Evolutionary conservation across 2,329 filamentous ascomycete species (phyloP).

Genomic region (Raffaelea albimanens): DNA sequence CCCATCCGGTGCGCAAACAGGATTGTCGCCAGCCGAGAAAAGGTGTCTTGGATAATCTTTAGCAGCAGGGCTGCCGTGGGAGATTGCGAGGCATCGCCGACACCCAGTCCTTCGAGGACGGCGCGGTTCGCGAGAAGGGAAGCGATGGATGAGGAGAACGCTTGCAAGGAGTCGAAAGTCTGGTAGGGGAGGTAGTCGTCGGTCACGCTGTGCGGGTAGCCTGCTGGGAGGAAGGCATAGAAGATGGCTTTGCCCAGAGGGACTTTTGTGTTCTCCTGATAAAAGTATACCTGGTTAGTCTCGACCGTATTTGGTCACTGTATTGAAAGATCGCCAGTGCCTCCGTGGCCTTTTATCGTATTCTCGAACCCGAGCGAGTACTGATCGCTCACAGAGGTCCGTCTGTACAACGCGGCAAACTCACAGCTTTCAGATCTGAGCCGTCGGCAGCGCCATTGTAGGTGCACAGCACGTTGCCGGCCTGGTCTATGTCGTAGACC

Average conservation of each 20-base stretch:
- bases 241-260: conserved; percentile 33
- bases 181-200: conserved; percentile 72
- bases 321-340: too few species aligned
- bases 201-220: conserved; percentile 82
- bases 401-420: too few species aligned
- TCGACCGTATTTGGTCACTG: too few species aligned
- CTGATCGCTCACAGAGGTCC: too few species aligned
- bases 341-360: too few species aligned
- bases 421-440: conserved; percentile 16
- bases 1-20: conserved; percentile 76
- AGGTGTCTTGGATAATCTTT: conserved; percentile 72
- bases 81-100: conserved; percentile 69
- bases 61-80: conserved; percentile 75
- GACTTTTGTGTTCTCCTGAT: conserved; percentile 24
- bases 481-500: conserved; percentile 26
- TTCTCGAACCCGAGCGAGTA: too few species aligned
- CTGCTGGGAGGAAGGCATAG: conserved; percentile 74
- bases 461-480: conserved; percentile 26
- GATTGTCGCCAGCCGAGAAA: conserved; percentile 75
- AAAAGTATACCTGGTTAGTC: too few species aligned
- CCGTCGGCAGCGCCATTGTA: conserved; percentile 17
- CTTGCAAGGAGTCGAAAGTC: conserved; percentile 67
- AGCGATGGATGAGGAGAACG: conserved; percentile 75
- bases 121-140: conserved; percentile 72
- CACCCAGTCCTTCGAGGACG: conserved; percentile 70